Base-by-base conservation (phyloP, 2,329 filamentous ascomycete species). In the Sclerotiophoma versabilis region DNA sequence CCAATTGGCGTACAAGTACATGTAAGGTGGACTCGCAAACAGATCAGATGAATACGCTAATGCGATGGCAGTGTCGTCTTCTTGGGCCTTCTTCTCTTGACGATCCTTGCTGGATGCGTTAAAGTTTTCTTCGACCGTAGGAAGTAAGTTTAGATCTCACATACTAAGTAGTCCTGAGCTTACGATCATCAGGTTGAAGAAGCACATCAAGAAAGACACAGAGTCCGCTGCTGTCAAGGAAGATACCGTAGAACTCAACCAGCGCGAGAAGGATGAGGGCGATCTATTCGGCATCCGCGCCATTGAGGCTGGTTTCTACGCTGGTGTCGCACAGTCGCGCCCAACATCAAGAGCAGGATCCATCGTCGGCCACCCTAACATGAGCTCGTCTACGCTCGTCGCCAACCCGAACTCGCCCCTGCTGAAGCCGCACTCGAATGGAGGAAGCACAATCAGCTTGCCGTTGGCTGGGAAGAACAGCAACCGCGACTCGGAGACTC, bases 281-380 rank as follows among this genome's bases (percentile, higher is more conserved):
- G 74, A 77, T 44, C 62, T 75, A 2, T 76, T 77, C 45, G 74
- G 74, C 39, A 63, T 76, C 36, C 72, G 75, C n/a, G 74, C 75
- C 50, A 72, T 76, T 27, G 75, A 77, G 60, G 73, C 74, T 30
- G 75, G 74, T n/a, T 77, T 74, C 61, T 76, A 67, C 43, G 75
- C 72, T 39, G 74, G 75, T 43, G 71, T 77, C 10, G 67, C 71
- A 22, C 74, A 76, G 46, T 77, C 75, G 20, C 71, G 72, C 36
- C 74, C 74, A 19, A 68, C 65, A 10, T 75, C 74, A 55, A 67
- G 70, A 64, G 66, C 72, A 14, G 66, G 65, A 57, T 75, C 73
- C 6, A 48, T 67, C 23, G 52, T 58, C 17, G 65, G 63, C 19
- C 60, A 59, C 25, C 65, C 68, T 26, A 60, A 63, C 26, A 67